A percentile compares a stretch with the other conserved stretches of the same genome.
Conservation (phyloP, 306 rosid species). For the Cicer yamashitae region DNA sequence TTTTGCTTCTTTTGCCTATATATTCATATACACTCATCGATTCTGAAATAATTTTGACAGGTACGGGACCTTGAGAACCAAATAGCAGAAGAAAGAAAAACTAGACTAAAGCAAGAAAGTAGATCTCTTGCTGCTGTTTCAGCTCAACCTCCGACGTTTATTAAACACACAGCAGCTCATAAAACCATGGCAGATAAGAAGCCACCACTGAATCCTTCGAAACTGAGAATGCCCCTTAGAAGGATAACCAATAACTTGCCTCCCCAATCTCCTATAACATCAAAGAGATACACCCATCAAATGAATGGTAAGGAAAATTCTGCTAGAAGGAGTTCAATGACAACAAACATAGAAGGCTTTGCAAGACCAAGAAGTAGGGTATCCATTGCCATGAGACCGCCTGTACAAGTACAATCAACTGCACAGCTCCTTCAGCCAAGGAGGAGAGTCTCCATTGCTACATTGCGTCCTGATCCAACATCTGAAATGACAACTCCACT, state of each 20-base stretch:
- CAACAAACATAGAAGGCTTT: constrained; percentile 44
- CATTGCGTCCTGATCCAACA: constrained; percentile 62
- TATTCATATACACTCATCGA: background rate
- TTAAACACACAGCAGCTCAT: constrained; percentile 47
- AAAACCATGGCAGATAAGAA: constrained; percentile 57
- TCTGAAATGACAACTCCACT: constrained; percentile 75
- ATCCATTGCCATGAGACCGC: constrained; percentile 72
- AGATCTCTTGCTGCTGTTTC: constrained; percentile 71
- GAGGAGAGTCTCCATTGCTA: constrained; percentile 86
- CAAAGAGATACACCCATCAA: constrained; percentile 47
- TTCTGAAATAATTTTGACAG: constrained; percentile 48
- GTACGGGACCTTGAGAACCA: constrained; percentile 93
- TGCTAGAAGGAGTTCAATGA: constrained; percentile 48
- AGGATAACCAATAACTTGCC: constrained; percentile 70
- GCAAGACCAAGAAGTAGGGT: constrained; percentile 65
- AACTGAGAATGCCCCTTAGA: constrained; percentile 71
- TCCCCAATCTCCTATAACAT: constrained; percentile 59
- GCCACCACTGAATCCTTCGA: constrained; percentile 85
- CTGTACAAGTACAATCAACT: constrained; percentile 51
- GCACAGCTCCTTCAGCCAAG: constrained; percentile 70
- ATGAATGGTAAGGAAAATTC: constrained; percentile 75
- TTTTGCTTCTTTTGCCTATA: background rate
- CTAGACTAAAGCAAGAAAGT: constrained; percentile 76
- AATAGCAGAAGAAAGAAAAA: constrained; percentile 83
- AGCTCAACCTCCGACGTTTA: constrained; percentile 57